Evolutionary conservation across 2,329 filamentous ascomycete species (phyloP), one percentile per base, ranked within the genome.

Genomic region (Clarireedia paspali): DNA sequence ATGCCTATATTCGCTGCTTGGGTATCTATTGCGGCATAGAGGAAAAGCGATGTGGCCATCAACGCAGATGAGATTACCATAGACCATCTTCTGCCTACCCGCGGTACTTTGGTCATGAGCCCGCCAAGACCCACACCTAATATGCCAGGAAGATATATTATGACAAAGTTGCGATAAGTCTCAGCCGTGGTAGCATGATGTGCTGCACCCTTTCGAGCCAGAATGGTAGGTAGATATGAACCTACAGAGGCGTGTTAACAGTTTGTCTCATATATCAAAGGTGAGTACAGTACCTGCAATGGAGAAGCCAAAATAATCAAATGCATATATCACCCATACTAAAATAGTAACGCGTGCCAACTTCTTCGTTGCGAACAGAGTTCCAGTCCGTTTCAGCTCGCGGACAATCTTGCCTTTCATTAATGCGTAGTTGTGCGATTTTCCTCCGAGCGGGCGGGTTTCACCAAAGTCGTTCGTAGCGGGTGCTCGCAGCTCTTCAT

Each of bases 311-410:
- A 72, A 77, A 59, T 74, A 77, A 56, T 78, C 77, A 60, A 73
- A 77, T 27, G 76, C 75, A 59, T 79, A 65, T 39, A 78, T 78
- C 34, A 78, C 61, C 75, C 76, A 79, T 27, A 76, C 70, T 14
- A 79, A 66, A 3, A 76, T 67, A 0, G 75, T 78, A 27, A 79
- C 63, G 10, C 73, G 68, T 10, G 72, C 66, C 68, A 77, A 73
- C 27, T 71, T 68, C 47, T 64, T 68, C 34, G 62, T 68, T 2
- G 69, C 69, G 61, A 79, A 79, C 2, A 79, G 67, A 34, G 76
- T 67, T 46, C 69, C 72, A 63, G 77, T 76, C 46, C 75, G 68
- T 24, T 64, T 59, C 4, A 74, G 53, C 62, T 78, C 75, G 14
- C 38, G 23, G 3, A 15, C 12, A 24, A 24, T 12, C 36, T 50